A percentile compares a stretch with the other conserved stretches of the same genome.
Conservation (phyloP, 2,329 filamentous ascomycete genomes). For the Talaromyces sp. region DNA sequence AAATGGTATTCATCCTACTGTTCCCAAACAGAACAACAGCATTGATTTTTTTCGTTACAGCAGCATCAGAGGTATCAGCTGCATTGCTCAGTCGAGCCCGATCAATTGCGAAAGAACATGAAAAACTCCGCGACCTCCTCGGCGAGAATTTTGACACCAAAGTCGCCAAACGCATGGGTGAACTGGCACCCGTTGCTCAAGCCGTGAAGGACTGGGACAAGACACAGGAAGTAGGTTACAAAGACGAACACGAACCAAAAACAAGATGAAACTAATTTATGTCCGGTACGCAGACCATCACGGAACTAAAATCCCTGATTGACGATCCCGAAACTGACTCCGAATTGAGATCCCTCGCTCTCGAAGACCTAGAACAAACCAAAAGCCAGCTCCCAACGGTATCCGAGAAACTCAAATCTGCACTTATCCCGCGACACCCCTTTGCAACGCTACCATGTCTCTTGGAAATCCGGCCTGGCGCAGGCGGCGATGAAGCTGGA, state of each 20-base stretch:
- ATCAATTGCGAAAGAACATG: conserved; percentile 54
- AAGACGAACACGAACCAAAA: not conserved
- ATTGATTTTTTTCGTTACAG: conserved; percentile 18
- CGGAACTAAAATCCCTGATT: conserved; percentile 73
- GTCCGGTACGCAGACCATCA: conserved; percentile 44
- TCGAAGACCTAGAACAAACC: conserved; percentile 69
- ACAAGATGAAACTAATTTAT: conserved; percentile 12
- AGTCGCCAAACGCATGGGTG: conserved; percentile 57
- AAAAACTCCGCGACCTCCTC: conserved; percentile 51
- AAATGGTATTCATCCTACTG: conserved; percentile 26
- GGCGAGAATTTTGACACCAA: conserved; percentile 54
- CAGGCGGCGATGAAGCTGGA: conserved; percentile 84
- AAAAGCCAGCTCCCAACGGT: conserved; percentile 60
- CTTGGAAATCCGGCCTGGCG: conserved; percentile 86
- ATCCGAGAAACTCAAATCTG: conserved; percentile 66
- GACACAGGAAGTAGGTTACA: conserved; percentile 51
- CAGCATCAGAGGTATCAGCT: conserved; percentile 47
- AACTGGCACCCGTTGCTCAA: conserved; percentile 51
- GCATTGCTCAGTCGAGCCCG: conserved; percentile 56
- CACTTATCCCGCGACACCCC: conserved; percentile 81
- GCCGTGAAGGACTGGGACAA: conserved; percentile 58
- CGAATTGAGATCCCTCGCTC: conserved; percentile 58
- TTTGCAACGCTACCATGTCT: conserved; percentile 88
- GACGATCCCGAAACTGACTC: conserved; percentile 61
- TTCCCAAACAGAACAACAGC: not conserved